Conservation (phyloP, 2,329 filamentous ascomycete species). For the Diaporthe longicolla region DNA sequence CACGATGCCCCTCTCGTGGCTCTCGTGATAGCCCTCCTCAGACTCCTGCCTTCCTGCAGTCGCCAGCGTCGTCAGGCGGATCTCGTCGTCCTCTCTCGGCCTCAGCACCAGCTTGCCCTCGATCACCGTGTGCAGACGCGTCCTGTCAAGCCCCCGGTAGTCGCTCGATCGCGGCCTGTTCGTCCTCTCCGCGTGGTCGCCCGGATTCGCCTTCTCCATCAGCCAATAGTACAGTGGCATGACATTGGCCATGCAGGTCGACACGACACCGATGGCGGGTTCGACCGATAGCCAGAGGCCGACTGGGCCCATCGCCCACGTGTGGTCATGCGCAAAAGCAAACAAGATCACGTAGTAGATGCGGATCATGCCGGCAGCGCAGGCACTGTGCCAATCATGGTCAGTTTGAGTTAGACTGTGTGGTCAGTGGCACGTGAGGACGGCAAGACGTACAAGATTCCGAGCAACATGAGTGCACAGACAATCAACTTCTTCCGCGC, state of each 20-base stretch:
- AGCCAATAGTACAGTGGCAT: slow-evolving; percentile 28
- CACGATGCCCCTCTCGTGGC: slow-evolving; percentile 8
- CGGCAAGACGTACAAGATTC: slow-evolving; percentile 11
- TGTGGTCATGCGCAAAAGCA: slow-evolving; percentile 25
- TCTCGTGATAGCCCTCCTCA: slow-evolving; percentile 16
- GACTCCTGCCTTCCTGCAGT: slow-evolving; percentile 8
- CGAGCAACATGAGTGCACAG: slow-evolving; percentile 24
- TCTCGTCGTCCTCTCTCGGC: slow-evolving; percentile 29
- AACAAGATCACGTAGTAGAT: slow-evolving; percentile 22
- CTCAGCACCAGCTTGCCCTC: slow-evolving; percentile 30
- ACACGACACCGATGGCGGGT: slow-evolving; percentile 25
- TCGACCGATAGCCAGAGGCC: slow-evolving; percentile 31
- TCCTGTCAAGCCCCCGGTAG: slow-evolving; percentile 23
- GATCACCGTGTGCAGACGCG: slow-evolving; percentile 4
- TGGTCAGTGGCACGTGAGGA: not conserved
- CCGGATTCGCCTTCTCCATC: slow-evolving; percentile 22
- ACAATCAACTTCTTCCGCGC: slow-evolving; percentile 11
- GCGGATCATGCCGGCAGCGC: slow-evolving; percentile 27
- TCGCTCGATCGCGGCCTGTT: slow-evolving; percentile 32
- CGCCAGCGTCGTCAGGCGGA: slow-evolving; percentile 27
- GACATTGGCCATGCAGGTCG: slow-evolving; percentile 21
- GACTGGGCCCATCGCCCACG: slow-evolving; percentile 29
- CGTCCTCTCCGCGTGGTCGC: not conserved
- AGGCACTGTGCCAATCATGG: slow-evolving; percentile 19
- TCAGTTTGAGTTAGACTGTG: slow-evolving; percentile 11